phyloP scores from a whole-genome alignment of 768 basidiomycete species.

The Tricholoma matsutake region DNA sequence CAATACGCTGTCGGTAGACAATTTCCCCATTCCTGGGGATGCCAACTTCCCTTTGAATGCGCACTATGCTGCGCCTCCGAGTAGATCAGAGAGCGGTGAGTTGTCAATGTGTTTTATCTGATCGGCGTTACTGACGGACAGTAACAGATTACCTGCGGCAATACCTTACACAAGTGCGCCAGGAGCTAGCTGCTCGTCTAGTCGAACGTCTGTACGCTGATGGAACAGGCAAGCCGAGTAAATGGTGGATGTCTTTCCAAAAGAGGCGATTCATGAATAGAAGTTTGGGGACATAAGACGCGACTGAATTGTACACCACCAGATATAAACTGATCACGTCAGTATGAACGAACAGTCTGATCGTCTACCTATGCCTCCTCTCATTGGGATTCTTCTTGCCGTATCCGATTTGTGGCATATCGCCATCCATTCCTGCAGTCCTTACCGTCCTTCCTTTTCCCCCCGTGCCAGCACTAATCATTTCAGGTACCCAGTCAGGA shows the following conservation, averaged over 20 bases:
- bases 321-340: background rate
- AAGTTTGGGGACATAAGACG: slow-evolving; percentile 64
- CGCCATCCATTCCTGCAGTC: slow-evolving; percentile 52
- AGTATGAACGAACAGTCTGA: slow-evolving; percentile 9
- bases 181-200: slow-evolving; percentile 85
- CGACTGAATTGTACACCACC: slow-evolving; percentile 3
- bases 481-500: slow-evolving; percentile 90
- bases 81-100: slow-evolving; percentile 77
- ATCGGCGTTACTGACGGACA: slow-evolving; percentile 9
- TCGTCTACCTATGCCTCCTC: slow-evolving; percentile 52
- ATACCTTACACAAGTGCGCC: slow-evolving; percentile 90
- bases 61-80: slow-evolving; percentile 80
- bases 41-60: slow-evolving; percentile 92
- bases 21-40: slow-evolving; percentile 92
- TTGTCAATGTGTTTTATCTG: background rate
- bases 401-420: slow-evolving; percentile 81
- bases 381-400: slow-evolving; percentile 92
- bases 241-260: slow-evolving; percentile 99
- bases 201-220: slow-evolving; percentile 90
- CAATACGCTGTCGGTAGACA: slow-evolving; percentile 91
- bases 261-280: slow-evolving; percentile 96
- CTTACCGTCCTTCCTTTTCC: slow-evolving; percentile 66
- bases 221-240: slow-evolving; percentile 92
- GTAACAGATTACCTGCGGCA: slow-evolving; percentile 78
- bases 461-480: slow-evolving; percentile 60